phyloP scores from a whole-genome alignment of 306 rosid genomes.

The Mimosa pudica region DNA sequence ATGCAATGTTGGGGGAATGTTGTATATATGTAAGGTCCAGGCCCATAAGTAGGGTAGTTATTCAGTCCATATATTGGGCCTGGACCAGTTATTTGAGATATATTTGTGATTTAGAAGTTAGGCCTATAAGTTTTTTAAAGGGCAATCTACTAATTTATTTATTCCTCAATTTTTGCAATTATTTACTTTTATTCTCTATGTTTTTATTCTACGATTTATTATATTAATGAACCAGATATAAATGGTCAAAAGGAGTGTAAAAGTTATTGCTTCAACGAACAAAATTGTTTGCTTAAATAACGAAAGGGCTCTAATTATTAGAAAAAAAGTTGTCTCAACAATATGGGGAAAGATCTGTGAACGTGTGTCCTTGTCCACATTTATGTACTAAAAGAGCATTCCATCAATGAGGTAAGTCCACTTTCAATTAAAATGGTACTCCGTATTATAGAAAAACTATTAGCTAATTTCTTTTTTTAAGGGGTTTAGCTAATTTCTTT shows the following conservation, averaged over 20 bases:
- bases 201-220: neutral
- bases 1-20: conserved; percentile 23
- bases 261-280: neutral
- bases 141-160: neutral
- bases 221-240: neutral
- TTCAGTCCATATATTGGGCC: neutral
- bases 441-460: too few species aligned
- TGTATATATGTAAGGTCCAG: neutral
- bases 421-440: too few species aligned
- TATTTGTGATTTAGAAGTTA: neutral
- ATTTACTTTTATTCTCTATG: neutral
- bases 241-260: neutral
- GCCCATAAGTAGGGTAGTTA: neutral
- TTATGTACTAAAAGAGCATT: neutral
- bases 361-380: neutral
- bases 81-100: neutral
- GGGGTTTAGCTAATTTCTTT: too few species aligned
- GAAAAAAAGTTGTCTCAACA: neutral
- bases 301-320: neutral
- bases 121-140: neutral
- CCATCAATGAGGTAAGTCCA: neutral
- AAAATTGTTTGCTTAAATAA: too few species aligned
- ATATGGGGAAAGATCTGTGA: neutral
- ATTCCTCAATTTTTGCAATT: neutral
- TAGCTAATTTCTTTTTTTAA: too few species aligned